Percentiles rank a stretch among this genome's conserved stretches.
These are phyloP conservation scores for Phytophthora europaea DNA, from an alignment of 352 stramenopile genomes.

Conservation along the genomic window DNA sequence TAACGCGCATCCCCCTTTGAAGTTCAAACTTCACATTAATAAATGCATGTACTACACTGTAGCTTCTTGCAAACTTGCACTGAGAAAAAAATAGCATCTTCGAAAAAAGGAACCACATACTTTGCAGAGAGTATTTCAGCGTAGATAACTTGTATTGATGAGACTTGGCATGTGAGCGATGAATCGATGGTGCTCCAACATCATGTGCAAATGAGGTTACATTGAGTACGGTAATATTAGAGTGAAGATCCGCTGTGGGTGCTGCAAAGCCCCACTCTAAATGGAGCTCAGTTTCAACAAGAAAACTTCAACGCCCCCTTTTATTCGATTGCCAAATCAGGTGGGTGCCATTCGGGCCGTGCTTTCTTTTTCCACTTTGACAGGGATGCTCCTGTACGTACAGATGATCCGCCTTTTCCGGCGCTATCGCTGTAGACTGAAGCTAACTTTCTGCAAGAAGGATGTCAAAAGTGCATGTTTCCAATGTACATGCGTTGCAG, in stretches of 20 bases:
- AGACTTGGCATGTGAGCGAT: neutral
- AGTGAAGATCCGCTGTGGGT: neutral
- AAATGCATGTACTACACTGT: neutral
- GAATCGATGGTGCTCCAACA: neutral
- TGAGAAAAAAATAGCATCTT: neutral
- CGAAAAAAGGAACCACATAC: neutral
- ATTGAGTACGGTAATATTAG: neutral
- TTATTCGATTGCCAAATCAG: conserved; percentile 1
- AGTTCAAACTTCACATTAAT: conserved; percentile 1
- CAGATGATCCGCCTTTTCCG: conserved; percentile 1
- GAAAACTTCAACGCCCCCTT: conserved; percentile 4
- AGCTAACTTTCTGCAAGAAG: neutral
- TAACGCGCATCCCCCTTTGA: neutral
- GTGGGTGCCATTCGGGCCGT: neutral
- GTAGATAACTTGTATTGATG: neutral
- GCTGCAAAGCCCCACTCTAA: conserved; percentile 1
- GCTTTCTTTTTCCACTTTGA: neutral
- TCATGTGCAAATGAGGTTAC: neutral
- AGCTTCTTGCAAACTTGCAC: neutral
- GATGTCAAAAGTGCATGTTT: neutral
- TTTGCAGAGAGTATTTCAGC: neutral
- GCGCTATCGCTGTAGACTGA: neutral
- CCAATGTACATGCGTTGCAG: neutral
- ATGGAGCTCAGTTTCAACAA: conserved; percentile 1
- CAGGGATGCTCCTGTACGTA: neutral